Evolutionary conservation across 176 grass and related monocot genomes (phyloP), one percentile per base, ranked within the genome.

Genomic region (Cenchrus purpureus): DNA sequence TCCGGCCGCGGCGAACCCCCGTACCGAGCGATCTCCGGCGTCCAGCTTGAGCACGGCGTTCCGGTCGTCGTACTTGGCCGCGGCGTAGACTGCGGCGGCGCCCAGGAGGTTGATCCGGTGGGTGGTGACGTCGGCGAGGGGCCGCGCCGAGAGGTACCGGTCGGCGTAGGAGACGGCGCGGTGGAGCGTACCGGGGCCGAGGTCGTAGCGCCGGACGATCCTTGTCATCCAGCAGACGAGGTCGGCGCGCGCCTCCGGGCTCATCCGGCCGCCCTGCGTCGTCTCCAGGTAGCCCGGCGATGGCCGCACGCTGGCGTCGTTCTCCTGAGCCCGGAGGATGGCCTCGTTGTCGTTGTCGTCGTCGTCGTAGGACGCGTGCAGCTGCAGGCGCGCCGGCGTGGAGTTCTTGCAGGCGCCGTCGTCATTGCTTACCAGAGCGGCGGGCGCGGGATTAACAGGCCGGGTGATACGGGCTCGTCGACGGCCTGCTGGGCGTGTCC

Each of bases 61-160:
- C 32, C 12, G 83, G n/a, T 85, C 83, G 32, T 89, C 83, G 71
- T 89, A 82, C 40, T 89, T 89, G 71, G 64, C 88, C 3, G 78
- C 88, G 11, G 57, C 73, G 78, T 37, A 85, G 71, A 82, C 71
- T n/a, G 88, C 83, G 20, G 45, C 79, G 29, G 71, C 83, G n/a
- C 45, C 77, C 3, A 85, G 53, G 64, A 88, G 49, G 60, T 9
- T 28, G 48, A 88, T n/a, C 1, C 14, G 43, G 52, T 0, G 28
- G 15, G 7, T 13, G 12, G 0, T 32, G 78, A 2, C 64, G 51
- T 19, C 49, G 2, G 0, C 32, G 43, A 81, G 32, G 43, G 54
- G 1, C 13, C 31, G 46, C 63, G 8, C 16, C 16, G 88, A 82
- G 71, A 89, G 83, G 78, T 76, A 68, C 1, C 88, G 83, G 54